Evolutionary conservation across 495 filamentous ascomycete species (phyloP).

Genomic region (Neurospora hispaniola): DNA sequence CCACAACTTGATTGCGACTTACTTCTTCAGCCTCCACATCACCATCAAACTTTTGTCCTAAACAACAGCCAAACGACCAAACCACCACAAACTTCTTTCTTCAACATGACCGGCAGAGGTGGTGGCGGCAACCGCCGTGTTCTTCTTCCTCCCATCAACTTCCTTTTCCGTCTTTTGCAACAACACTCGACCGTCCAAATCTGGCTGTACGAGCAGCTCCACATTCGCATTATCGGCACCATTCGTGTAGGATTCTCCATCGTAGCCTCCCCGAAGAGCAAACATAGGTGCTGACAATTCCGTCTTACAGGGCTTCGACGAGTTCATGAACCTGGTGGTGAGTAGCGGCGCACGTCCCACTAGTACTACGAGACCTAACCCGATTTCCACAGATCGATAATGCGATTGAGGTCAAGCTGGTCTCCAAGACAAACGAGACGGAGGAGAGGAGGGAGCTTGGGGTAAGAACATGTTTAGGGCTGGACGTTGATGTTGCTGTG

Average conservation of each 20-base stretch:
- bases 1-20: not conserved
- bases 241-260: conserved; percentile 57
- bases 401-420: conserved; percentile 80
- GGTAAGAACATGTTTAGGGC: conserved; percentile 14
- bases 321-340: conserved; percentile 98
- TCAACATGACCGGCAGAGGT: conserved; percentile 68
- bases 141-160: conserved; percentile 88
- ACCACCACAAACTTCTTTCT: not conserved
- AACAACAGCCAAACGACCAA: conserved; percentile 3
- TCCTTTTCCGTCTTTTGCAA: conserved; percentile 94
- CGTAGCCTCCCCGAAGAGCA: conserved; percentile 9
- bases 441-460: conserved; percentile 74
- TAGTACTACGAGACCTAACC: not conserved
- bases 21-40: not conserved
- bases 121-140: conserved; percentile 78
- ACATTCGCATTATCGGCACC: conserved; percentile 87
- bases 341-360: conserved; percentile 34
- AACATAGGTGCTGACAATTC: not conserved
- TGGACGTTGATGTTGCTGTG: not conserved
- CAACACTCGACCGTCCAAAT: conserved; percentile 78
- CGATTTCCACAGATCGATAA: conserved; percentile 49
- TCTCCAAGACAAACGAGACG: conserved; percentile 63
- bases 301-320: conserved; percentile 49
- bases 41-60: not conserved
- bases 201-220: conserved; percentile 94